Evolutionary conservation across 2,329 filamentous ascomycete genomes (phyloP).

Genomic region (Anthostomella pinea): DNA sequence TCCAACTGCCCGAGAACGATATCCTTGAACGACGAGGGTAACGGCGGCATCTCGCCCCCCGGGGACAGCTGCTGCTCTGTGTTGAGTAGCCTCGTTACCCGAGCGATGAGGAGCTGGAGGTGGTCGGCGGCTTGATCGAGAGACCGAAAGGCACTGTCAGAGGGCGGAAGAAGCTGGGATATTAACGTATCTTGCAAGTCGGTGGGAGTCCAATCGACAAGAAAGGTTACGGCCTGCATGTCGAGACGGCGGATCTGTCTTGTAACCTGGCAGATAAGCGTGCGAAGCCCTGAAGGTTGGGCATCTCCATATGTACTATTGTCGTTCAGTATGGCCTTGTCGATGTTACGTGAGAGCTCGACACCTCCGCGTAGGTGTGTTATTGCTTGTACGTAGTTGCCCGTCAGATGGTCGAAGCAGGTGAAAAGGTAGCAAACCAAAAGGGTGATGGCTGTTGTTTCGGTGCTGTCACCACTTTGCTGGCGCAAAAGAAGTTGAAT

Average conservation of each 20-base stretch:
- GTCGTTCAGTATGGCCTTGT: slow-evolving; percentile 11
- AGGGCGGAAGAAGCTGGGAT: slow-evolving; percentile 12
- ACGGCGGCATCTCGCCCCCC: slow-evolving; percentile 6
- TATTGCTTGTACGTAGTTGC: slow-evolving; percentile 33
- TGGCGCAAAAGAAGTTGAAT: slow-evolving; percentile 30
- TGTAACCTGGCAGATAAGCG: slow-evolving; percentile 30
- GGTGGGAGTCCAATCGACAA: slow-evolving; percentile 34
- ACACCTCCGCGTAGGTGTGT: slow-evolving; percentile 36
- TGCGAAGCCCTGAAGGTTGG: slow-evolving; percentile 14
- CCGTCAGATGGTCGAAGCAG: slow-evolving; percentile 36
- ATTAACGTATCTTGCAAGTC: slow-evolving; percentile 23
- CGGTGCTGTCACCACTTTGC: slow-evolving; percentile 16
- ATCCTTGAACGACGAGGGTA: slow-evolving; percentile 10
- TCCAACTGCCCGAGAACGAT: slow-evolving; percentile 23
- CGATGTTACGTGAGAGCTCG: slow-evolving; percentile 27
- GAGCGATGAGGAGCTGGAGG: slow-evolving; percentile 30
- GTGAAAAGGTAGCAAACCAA: slow-evolving; percentile 39
- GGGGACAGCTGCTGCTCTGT: slow-evolving; percentile 20
- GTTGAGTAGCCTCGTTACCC: slow-evolving; percentile 30
- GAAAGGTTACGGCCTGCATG: slow-evolving; percentile 34
- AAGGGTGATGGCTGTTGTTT: slow-evolving; percentile 33
- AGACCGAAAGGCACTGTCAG: slow-evolving; percentile 23
- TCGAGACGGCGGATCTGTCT: slow-evolving; percentile 36
- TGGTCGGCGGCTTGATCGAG: slow-evolving; percentile 33
- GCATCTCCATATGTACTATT: slow-evolving; percentile 9